These are phyloP conservation scores for Smittium mucronatum DNA, from an alignment of 371 early-diverging fungal species.

Conservation along the genomic window DNA sequence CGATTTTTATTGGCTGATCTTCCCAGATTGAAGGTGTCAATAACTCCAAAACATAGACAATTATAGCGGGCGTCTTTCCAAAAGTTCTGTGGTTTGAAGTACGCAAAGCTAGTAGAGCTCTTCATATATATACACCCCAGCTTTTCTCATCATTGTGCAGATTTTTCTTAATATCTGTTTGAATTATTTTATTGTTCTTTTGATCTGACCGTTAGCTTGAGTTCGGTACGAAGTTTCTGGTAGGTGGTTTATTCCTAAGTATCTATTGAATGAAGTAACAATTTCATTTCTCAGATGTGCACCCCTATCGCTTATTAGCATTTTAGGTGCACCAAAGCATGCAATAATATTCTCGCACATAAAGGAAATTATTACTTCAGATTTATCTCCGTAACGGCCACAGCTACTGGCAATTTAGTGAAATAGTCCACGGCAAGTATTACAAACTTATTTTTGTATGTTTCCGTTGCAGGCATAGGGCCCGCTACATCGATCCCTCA, in stretches of 20 bases:
- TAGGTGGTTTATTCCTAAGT: slow-evolving; percentile 10
- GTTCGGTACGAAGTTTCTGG: slow-evolving; percentile 12
- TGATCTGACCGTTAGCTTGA: slow-evolving; percentile 13
- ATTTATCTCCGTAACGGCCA: slow-evolving; percentile 1
- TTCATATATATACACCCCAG: slow-evolving; percentile 9
- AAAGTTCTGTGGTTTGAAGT: neutral
- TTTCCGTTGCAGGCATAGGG: slow-evolving; percentile 1
- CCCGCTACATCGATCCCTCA: slow-evolving; percentile 10
- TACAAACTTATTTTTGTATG: neutral
- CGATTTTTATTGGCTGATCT: neutral
- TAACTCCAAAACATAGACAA: neutral
- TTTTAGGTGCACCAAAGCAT: slow-evolving; percentile 7
- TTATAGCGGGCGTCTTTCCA: neutral
- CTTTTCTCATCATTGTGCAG: slow-evolving; percentile 4
- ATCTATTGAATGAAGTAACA: neutral
- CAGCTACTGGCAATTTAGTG: slow-evolving; percentile 12
- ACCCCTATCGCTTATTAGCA: slow-evolving; percentile 11
- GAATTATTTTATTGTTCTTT: slow-evolving; percentile 6
- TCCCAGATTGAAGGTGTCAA: neutral
- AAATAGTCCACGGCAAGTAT: slow-evolving; percentile 12
- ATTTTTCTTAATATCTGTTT: neutral
- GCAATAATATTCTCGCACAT: slow-evolving; percentile 7
- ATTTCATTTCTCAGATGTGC: slow-evolving; percentile 2
- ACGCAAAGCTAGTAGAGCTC: slow-evolving; percentile 8
- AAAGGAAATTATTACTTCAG: slow-evolving; percentile 3